Evolutionary conservation across 2,329 filamentous ascomycete species (phyloP), one percentile per base, ranked within the genome.

Genomic region (Mycosphaerelloides madeirae): DNA sequence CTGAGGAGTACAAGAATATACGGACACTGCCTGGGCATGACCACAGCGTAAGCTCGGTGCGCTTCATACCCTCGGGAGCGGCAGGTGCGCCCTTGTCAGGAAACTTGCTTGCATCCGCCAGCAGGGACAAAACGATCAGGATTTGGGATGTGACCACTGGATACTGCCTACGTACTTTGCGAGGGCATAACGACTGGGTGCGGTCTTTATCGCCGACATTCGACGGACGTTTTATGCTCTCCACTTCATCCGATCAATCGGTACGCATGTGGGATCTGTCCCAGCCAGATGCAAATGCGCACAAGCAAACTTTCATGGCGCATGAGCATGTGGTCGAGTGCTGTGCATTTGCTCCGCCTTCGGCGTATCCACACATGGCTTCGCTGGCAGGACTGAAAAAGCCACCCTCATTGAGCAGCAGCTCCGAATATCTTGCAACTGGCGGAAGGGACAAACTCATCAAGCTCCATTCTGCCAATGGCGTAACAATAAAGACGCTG

Each of bases 131-230:
- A 65, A 86, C 86, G 2, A 72, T 97, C 41, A 79, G 85, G 45
- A 85, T 96, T 65, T 96, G 91, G 90, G 89, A 96, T 61, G 85
- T 91, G 19, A 89, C 85, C 20, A 96, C 89, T 1, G 90, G 91
- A 5, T 96, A 90, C 65, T 95, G 89, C 61, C 77, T 96, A 33
- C 89, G 87, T 66, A 95, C 90, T n/a, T 76, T 96, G 51, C 78
- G 81, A 22, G 89, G 90, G 1, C 90, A 96, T 59, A 77, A 76
- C 3, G 89, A 86, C 56, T 96, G 91, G 90, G 87, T 97, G n/a
- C 82, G 90, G 47, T 87, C 91, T 54, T 85, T 96, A 7, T 79
- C 77, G 14, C 87, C 89, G 0, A 93, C 87, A 1, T 75, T 82
- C 32, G 90, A 96, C 60, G 90, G 90, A 20, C 79, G 84, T 46